Evolutionary conservation across 805 yeast genomes (phyloP), one percentile per base, ranked within the genome.

Genomic region (Saccharomycopsis selenospora): DNA sequence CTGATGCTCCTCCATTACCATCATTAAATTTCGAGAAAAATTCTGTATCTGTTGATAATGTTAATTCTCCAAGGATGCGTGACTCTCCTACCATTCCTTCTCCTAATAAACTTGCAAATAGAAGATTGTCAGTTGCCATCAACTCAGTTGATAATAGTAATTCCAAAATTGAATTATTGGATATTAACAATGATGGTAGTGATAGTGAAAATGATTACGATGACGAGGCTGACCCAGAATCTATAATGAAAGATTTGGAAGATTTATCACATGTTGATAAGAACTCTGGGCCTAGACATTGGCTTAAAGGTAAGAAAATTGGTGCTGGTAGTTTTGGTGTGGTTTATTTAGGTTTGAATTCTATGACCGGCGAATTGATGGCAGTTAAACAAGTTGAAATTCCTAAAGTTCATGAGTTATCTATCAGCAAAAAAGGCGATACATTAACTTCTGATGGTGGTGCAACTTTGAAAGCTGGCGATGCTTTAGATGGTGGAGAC

Each of bases 241-340:
- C 42, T 20, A 27, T 70, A 40, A 61, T 63, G 38, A 58, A 58
- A 26, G 57, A 67, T 20, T 56, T 68, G 13, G 52, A 59, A n/a
- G 72, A 70, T 45, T 45, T 4, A 7, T 28, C 42, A n/a, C 43
- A 17, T 24, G 14, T 46, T 24, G 72, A 67, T 25, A 53, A 55
- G 6, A 64, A 61, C 36, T 67, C 67, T 3, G 84, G 85, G 0
- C 93, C 95, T 3, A 73, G 79, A 33, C 78, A 85, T 40, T 93
- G 99, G 99, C 73, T 89, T 40, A 85, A 85, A 57, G 99, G 99
- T 42, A 86, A 95, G 0, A 71, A 89, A 42, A 88, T 93, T 55
- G 99, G 99, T 0, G 82, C 91, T 7, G 99, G 99, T 2, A 82
- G 95, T 52, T 93, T 89, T 70, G 99, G 98, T 27, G 81, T 87